Evolutionary conservation across 2,329 filamentous ascomycete species (phyloP), one percentile per base, ranked within the genome.

Genomic region (Hypoxylon sp.): DNA sequence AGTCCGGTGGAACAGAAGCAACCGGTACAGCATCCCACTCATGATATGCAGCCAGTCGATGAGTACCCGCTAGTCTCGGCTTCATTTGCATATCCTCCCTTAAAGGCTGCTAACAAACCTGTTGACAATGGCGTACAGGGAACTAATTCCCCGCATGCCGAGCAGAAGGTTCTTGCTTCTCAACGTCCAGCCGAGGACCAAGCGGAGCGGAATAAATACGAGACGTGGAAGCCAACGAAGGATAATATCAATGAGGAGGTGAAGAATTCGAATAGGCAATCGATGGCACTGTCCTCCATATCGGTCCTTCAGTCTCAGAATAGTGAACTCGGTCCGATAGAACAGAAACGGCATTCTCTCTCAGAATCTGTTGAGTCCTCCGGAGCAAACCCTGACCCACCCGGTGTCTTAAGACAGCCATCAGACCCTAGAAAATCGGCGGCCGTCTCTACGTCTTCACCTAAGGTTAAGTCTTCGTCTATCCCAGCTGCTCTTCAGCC

Each of bases 61-160:
- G 60, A 73, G 25, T 73, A 73, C 43, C 73, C 76, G 10, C 45
- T 77, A n/a, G 67, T 73, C 13, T 76, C 70, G n/a, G 75, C 76
- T 51, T 77, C 75, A 5, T 78, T 78, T 36, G 68, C 73, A 3
- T 76, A 74, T 51, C 71, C 73, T 41, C 71, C 74, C 2, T 43
- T 72, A 38, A 72, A 70, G 38, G 13, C 60, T 1, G 21, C 63
- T 21, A 43, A 36, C 13, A 50, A 32, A 14, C 28, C 65, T 30
- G 4, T 4, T 11, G 38, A 66, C 48, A 56, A 53, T 7, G 30
- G 32, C 17, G 32, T 30, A 41, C 32, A 36, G 34, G 19, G 43
- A 36, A 21, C 30, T 19, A 58, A 32, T 19, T 21, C 53, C 21
- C 13, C 61, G 17, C 38, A 25, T 41, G 13, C 49, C 11, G 66